Percentiles rank a stretch among this genome's conserved stretches.
Conservation (phyloP, 768 basidiomycete species). For the Amanita polypyramis region DNA sequence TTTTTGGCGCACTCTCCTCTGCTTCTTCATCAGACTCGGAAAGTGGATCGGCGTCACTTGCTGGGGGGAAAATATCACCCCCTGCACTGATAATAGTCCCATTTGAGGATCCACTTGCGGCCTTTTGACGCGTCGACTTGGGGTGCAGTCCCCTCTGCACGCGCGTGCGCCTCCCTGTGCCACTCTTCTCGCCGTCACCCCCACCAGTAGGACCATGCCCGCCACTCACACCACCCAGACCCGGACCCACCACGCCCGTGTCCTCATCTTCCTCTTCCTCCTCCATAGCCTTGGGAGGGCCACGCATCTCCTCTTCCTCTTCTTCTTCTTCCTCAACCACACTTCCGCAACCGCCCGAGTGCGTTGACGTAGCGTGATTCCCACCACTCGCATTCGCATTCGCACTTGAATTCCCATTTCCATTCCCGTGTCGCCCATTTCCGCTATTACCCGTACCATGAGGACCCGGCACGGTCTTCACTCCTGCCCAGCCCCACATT, state of each 20-base stretch:
- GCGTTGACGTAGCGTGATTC: not conserved
- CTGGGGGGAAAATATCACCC: not conserved
- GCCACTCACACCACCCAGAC: not conserved
- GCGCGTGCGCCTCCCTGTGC: not conserved
- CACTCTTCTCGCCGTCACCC: not conserved
- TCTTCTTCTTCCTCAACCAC: constrained; percentile 13
- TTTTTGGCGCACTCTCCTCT: constrained; percentile 1
- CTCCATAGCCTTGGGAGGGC: constrained; percentile 8
- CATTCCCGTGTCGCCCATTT: not conserved
- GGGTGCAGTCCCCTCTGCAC: not conserved
- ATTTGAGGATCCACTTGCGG: constrained; percentile 1
- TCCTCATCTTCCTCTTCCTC: constrained; percentile 11
- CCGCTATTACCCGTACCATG: not conserved
- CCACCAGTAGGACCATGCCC: not conserved
- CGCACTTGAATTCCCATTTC: not conserved
- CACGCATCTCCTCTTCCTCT: constrained; percentile 11
- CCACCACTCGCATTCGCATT: not conserved
- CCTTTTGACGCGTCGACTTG: constrained; percentile 1
- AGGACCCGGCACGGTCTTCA: not conserved
- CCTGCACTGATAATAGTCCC: not conserved
- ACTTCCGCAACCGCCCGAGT: constrained; percentile 4
- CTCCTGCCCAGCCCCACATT: constrained; percentile 80
- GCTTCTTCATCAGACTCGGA: constrained; percentile 2
- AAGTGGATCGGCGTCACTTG: not conserved
- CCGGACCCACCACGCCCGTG: not conserved